Evolutionary conservation across 2,329 filamentous ascomycete genomes (phyloP).

Genomic region (Ilyonectria destructans): DNA sequence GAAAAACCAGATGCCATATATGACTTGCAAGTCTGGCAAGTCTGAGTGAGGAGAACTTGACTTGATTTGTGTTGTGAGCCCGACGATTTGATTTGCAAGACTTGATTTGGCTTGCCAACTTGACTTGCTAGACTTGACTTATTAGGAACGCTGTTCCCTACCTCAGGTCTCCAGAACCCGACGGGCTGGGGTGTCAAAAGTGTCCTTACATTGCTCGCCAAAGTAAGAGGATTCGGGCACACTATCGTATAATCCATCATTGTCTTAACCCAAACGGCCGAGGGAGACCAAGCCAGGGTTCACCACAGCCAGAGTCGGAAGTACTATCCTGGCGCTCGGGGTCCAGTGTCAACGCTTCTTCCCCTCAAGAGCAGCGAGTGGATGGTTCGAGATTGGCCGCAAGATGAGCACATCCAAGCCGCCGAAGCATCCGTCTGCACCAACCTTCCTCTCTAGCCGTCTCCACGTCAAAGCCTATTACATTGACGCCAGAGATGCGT

Average conservation of each 20-base stretch:
- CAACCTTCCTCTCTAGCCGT: background rate
- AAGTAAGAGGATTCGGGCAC: background rate
- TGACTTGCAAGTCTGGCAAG: no score
- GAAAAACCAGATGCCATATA: no score
- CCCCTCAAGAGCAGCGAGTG: slow-evolving; percentile 10
- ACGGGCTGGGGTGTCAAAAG: no score
- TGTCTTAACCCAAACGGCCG: background rate
- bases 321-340: background rate
- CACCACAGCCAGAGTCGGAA: background rate
- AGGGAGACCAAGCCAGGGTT: background rate
- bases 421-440: background rate
- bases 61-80: no score
- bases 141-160: background rate
- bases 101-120: no score
- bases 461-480: background rate
- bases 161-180: background rate
- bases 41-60: no score
- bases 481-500: background rate
- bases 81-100: no score
- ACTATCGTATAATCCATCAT: background rate
- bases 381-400: slow-evolving; percentile 23
- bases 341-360: slow-evolving; percentile 18
- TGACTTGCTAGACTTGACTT: no score
- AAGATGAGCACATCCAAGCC: slow-evolving; percentile 5
- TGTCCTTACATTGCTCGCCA: background rate